phyloP scores from a whole-genome alignment of 2,329 filamentous ascomycete species.

The Pyrenochaeta sp. region DNA sequence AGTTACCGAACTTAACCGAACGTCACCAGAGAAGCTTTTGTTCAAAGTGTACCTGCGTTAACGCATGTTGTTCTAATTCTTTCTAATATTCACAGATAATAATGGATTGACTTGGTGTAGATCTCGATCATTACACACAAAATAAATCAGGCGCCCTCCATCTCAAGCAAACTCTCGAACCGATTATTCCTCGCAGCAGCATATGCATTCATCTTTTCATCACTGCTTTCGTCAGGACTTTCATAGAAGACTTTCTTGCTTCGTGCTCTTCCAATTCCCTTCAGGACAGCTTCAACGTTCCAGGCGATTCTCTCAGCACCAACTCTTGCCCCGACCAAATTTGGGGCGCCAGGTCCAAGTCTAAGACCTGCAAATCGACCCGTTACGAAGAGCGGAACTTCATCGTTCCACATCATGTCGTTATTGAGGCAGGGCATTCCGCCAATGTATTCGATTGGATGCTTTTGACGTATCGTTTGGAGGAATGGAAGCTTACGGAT shows the following conservation, averaged over 20 bases:
- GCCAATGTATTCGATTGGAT: constrained; percentile 68
- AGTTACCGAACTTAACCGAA: too few relatives aligned
- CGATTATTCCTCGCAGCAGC: constrained; percentile 53
- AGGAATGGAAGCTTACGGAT: constrained; percentile 68
- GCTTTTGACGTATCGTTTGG: constrained; percentile 62
- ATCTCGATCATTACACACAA: too few relatives aligned
- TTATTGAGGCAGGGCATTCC: constrained; percentile 78
- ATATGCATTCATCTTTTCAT: constrained; percentile 39
- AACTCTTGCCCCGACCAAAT: constrained; percentile 74
- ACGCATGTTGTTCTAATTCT: too few relatives aligned
- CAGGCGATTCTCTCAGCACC: constrained; percentile 78
- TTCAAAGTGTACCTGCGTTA: too few relatives aligned
- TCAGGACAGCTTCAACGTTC: constrained; percentile 69
- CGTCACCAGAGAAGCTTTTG: too few relatives aligned
- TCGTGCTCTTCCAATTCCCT: constrained; percentile 23
- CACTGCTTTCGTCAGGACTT: constrained; percentile 12
- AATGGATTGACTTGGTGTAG: too few relatives aligned
- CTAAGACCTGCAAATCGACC: constrained; percentile 72
- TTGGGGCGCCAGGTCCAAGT: constrained; percentile 75
- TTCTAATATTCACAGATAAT: too few relatives aligned
- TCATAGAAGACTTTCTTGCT: constrained; percentile 14
- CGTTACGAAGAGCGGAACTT: constrained; percentile 76
- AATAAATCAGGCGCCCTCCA: too few relatives aligned
- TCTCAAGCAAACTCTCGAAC: constrained; percentile 44
- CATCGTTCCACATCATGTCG: constrained; percentile 76